Evolutionary conservation across 371 early-diverging fungal species (phyloP).

Genomic region (Mycotypha africana): DNA sequence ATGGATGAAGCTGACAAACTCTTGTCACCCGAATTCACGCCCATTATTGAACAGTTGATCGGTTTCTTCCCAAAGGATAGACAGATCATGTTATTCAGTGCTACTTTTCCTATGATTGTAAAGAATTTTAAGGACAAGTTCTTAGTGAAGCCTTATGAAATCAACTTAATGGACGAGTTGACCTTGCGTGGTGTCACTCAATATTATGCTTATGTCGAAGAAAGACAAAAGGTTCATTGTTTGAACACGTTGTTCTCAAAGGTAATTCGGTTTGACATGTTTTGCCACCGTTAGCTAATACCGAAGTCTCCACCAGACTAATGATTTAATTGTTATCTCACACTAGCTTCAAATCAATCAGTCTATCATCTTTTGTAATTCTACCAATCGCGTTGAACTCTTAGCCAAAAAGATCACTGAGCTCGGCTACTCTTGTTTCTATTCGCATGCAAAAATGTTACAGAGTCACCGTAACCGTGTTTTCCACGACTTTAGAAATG

Average conservation of each 20-base stretch:
- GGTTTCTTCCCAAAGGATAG: slow-evolving; percentile 74
- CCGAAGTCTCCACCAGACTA: no score
- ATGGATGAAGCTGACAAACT: slow-evolving; percentile 99
- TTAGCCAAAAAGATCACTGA: slow-evolving; percentile 97
- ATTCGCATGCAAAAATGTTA: slow-evolving; percentile 96
- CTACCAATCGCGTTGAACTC: slow-evolving; percentile 93
- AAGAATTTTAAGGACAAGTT: slow-evolving; percentile 93
- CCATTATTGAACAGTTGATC: slow-evolving; percentile 90
- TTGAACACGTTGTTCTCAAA: slow-evolving; percentile 96
- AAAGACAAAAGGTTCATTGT: slow-evolving; percentile 96
- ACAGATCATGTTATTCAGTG: slow-evolving; percentile 95
- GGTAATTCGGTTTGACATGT: no score
- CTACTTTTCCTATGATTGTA: slow-evolving; percentile 98
- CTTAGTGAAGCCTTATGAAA: slow-evolving; percentile 91
- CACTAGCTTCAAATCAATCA: slow-evolving; percentile 95
- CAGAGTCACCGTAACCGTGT: slow-evolving; percentile 97
- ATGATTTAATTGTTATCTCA: no score
- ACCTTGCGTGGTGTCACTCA: slow-evolving; percentile 96
- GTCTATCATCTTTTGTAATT: slow-evolving; percentile 99
- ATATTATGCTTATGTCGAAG: slow-evolving; percentile 97
- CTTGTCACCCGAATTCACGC: slow-evolving; percentile 92
- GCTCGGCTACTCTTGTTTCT: slow-evolving; percentile 96
- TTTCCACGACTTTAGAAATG: slow-evolving; percentile 97
- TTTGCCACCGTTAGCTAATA: neutral
- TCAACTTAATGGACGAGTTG: slow-evolving; percentile 98